Evolutionary conservation across 2,329 filamentous ascomycete species (phyloP), one percentile per base, ranked within the genome.

Genomic region (Plenodomus tracheiphilus): DNA sequence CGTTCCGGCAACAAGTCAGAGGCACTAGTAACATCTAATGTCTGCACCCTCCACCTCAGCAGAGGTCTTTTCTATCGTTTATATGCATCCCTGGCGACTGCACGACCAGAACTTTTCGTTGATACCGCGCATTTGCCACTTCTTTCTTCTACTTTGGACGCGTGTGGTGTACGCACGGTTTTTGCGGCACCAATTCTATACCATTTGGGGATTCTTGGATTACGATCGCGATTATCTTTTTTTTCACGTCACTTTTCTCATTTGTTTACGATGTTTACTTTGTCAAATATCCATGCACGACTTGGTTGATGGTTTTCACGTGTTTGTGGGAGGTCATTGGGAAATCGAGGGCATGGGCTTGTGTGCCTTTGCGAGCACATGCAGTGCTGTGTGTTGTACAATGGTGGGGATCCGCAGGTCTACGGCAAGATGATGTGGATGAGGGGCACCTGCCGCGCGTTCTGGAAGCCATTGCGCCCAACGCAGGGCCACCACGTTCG

Each of bases 21-120:
- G 54, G 60, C 61, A 65, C 58, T 53, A 59, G 43, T 64, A 64
- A 68, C 49, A 49, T 59, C 51, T 70, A 70, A 70, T 70, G 65
- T 70, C 61, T 70, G 64, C 56, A 58, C 54, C 35, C 35, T 46
- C 46, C 47, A 49, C 62, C 53, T 50, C 58, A 49, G 19, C 49
- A 41, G 52, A 56, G 59, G 61, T 47, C 38, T 60, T 65, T 63
- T 58, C 55, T 62, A 67, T 53, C 51, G 47, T 54, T 59, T 46
- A 53, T 48, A 54, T 53, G 49, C 59, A 58, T 59, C 62, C 48
- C 56, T 44, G 56, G 58, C 59, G 45, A 47, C 32, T 43, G 44
- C 55, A 41, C 45, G 53, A 53, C 43, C n/a, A 38, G 39, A 40
- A 41, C 39, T 41, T 44, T 56, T 39, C 46, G 53, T 50, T 39